Conservation (phyloP, 768 basidiomycete genomes). For the Filobasidium wieringae region DNA sequence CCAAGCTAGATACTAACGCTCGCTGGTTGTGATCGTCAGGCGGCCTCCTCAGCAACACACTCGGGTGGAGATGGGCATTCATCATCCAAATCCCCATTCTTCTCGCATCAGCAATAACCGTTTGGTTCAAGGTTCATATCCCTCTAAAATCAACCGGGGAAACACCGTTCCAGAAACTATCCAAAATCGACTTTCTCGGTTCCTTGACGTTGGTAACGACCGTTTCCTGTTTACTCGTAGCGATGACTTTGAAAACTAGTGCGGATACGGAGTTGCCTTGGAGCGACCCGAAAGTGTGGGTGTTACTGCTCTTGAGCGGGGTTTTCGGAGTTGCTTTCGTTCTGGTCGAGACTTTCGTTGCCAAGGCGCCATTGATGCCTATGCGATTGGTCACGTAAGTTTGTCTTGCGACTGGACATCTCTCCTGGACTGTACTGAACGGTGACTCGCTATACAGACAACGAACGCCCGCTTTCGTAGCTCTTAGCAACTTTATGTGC, state of each 20-base stretch:
- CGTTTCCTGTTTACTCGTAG: slow-evolving; percentile 7
- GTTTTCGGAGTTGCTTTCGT: slow-evolving; percentile 43
- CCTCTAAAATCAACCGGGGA: slow-evolving; percentile 6
- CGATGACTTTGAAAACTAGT: slow-evolving; percentile 13
- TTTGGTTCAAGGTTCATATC: slow-evolving; percentile 12
- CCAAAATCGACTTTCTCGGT: slow-evolving; percentile 32
- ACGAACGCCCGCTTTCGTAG: slow-evolving; percentile 69
- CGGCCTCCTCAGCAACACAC: slow-evolving; percentile 2
- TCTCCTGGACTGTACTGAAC: too few relatives aligned
- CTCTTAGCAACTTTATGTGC: slow-evolving; percentile 59
- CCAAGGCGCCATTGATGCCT: slow-evolving; percentile 78
- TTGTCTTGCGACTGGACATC: not conserved
- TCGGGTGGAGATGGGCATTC: slow-evolving; percentile 21
- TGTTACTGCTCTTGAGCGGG: not conserved
- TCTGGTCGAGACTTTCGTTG: slow-evolving; percentile 57
- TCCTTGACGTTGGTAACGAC: slow-evolving; percentile 22
- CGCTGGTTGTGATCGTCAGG: not conserved
- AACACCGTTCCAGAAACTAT: slow-evolving; percentile 12
- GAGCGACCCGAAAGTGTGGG: slow-evolving; percentile 52
- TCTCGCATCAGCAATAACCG: slow-evolving; percentile 56
- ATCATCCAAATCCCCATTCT: slow-evolving; percentile 61
- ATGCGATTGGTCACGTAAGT: slow-evolving; percentile 52
- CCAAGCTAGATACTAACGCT: too few relatives aligned
- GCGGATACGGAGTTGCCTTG: slow-evolving; percentile 49
- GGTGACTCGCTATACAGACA: slow-evolving; percentile 32